These are phyloP conservation scores for Schizophyllum commune DNA, from an alignment of 1,284 basidiomycete species.

Conservation along the genomic window DNA sequence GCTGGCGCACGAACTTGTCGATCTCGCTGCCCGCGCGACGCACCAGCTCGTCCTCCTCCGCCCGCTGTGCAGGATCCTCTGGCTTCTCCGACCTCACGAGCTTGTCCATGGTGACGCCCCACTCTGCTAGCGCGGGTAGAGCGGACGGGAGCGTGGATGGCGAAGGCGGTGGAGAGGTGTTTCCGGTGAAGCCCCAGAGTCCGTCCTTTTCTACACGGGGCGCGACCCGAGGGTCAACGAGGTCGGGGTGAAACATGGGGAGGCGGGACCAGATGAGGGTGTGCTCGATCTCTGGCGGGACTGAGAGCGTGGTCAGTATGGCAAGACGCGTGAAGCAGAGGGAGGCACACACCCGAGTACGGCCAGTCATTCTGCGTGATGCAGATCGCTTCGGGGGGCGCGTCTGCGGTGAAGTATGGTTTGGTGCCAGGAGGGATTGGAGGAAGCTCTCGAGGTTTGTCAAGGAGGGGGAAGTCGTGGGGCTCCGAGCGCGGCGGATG, in stretches of 20 bases:
- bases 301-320: constrained; percentile 24
- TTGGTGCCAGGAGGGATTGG: constrained; percentile 25
- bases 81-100: constrained; percentile 38
- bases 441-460: constrained; percentile 8
- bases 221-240: constrained; percentile 38
- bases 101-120: constrained; percentile 57
- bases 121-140: constrained; percentile 56
- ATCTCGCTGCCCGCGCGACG: constrained; percentile 48
- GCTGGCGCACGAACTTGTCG: constrained; percentile 47
- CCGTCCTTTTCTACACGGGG: constrained; percentile 60
- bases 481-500: not conserved
- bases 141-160: constrained; percentile 49
- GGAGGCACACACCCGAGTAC: constrained; percentile 50
- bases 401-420: constrained; percentile 57
- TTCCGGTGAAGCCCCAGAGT: constrained; percentile 72
- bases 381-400: constrained; percentile 50
- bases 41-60: constrained; percentile 47
- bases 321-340: constrained; percentile 1
- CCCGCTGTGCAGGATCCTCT: constrained; percentile 22
- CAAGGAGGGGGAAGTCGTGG: not conserved
- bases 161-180: constrained; percentile 47
- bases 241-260: constrained; percentile 53
- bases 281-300: constrained; percentile 68
- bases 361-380: constrained; percentile 82
- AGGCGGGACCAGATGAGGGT: constrained; percentile 68